Evolutionary conservation across 495 filamentous ascomycete species (phyloP).

Genomic region (Aspergillus coremiiformis): DNA sequence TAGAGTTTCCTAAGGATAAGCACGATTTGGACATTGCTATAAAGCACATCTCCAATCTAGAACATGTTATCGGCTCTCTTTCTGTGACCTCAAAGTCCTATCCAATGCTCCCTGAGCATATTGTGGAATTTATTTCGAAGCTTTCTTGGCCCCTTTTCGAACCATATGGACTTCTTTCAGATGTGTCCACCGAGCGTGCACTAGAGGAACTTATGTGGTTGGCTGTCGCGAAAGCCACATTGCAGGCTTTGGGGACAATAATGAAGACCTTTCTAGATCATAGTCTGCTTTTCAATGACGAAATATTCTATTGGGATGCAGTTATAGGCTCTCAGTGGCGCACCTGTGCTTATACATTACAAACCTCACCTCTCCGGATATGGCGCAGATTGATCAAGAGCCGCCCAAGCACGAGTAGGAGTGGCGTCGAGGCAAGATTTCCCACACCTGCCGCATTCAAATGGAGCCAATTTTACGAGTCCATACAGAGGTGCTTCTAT

Average conservation of each 20-base stretch:
- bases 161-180: conserved; percentile 12
- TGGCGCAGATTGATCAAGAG: conserved; percentile 47
- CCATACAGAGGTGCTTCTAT: conserved; percentile 63
- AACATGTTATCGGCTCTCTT: conserved; percentile 58
- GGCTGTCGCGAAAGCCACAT: conserved; percentile 74
- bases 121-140: conserved; percentile 53
- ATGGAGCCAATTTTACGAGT: conserved; percentile 71
- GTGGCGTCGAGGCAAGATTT: background rate
- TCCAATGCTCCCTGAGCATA: conserved; percentile 42
- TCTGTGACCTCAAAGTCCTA: conserved; percentile 56
- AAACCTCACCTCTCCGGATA: conserved; percentile 68
- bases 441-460: conserved; percentile 17
- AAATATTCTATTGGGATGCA: conserved; percentile 91
- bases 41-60: conserved; percentile 34
- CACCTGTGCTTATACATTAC: conserved; percentile 69
- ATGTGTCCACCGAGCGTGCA: conserved; percentile 41
- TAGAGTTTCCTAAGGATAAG: conserved; percentile 16
- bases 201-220: conserved; percentile 84
- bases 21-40: conserved; percentile 11
- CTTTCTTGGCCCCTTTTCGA: conserved; percentile 35
- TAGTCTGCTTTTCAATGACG: conserved; percentile 70
- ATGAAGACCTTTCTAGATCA: conserved; percentile 67
- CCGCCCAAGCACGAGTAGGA: conserved; percentile 49
- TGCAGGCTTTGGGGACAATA: conserved; percentile 73
- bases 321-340: conserved; percentile 63